A percentile compares a stretch with the other conserved stretches of the same genome.
Conservation (phyloP, 2,329 filamentous ascomycete species). For the Beauveria rudraprayagi region DNA sequence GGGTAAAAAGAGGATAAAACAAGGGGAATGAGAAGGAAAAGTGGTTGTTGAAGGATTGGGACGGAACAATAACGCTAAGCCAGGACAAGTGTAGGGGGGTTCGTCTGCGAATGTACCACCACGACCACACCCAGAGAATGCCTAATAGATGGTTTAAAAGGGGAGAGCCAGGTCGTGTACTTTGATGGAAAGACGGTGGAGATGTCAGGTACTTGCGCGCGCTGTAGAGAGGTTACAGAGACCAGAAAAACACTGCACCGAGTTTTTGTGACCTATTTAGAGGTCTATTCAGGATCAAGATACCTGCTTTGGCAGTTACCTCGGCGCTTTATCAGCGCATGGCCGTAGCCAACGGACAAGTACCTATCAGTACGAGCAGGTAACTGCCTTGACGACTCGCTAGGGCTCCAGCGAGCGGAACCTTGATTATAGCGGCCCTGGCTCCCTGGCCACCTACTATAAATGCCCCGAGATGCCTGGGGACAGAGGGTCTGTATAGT, state of each 20-base stretch:
- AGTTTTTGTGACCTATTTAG: not conserved
- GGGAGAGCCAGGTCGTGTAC: not conserved
- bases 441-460: not conserved
- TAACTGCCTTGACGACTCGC: no score
- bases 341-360: no score
- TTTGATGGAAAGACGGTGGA: no score
- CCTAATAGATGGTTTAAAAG: no score
- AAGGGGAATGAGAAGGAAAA: conserved; percentile 3
- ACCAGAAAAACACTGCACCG: no score
- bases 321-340: not conserved
- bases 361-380: no score
- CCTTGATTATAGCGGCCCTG: not conserved
- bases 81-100: no score
- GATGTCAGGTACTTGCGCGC: not conserved
- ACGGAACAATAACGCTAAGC: not conserved
- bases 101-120: no score
- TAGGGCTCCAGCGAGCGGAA: not conserved
- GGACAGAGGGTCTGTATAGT: not conserved
- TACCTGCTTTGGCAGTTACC: not conserved
- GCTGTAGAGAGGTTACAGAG: not conserved
- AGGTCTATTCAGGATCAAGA: no score
- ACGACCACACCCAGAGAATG: no score
- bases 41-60: conserved; percentile 9
- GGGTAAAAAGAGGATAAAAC: not conserved
- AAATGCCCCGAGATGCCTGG: not conserved